These are phyloP conservation scores for Fennellomyces sp. DNA, from an alignment of 371 early-diverging fungal species.

Conservation along the genomic window DNA sequence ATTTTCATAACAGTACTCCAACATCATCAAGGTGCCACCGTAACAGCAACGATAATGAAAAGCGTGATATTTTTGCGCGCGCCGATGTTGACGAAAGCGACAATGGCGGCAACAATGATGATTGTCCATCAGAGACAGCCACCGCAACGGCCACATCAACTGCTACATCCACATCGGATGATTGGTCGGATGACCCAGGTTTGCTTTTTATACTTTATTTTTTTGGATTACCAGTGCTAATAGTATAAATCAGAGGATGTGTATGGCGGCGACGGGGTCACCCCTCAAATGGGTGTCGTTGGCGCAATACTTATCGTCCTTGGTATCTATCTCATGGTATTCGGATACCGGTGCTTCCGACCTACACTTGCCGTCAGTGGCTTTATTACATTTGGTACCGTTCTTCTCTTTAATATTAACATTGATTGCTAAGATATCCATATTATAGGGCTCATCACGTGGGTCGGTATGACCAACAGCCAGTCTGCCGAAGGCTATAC, in stretches of 20 bases:
- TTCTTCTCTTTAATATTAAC: background rate
- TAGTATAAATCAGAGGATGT: conserved; percentile 11
- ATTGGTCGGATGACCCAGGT: background rate
- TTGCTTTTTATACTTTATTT: no score
- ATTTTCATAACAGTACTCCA: no score
- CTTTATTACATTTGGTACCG: conserved; percentile 38
- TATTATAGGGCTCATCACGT: conserved; percentile 25
- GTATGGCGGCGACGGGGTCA: conserved; percentile 19
- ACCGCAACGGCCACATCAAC: no score
- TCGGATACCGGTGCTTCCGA: conserved; percentile 39
- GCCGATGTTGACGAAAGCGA: background rate
- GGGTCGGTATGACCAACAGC: conserved; percentile 24
- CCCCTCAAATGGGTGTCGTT: conserved; percentile 27
- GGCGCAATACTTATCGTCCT: conserved; percentile 35
- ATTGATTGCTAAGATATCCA: no score
- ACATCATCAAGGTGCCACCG: background rate
- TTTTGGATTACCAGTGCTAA: no score
- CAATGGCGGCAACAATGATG: background rate
- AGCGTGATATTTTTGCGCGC: conserved; percentile 1
- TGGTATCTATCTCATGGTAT: conserved; percentile 32
- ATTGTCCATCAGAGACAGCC: background rate
- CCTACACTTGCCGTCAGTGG: conserved; percentile 33
- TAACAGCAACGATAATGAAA: conserved; percentile 1
- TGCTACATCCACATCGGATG: no score
- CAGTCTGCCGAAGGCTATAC: conserved; percentile 21